phyloP scores from a whole-genome alignment of 2,329 filamentous ascomycete species.

The Calonectria crousiana region DNA sequence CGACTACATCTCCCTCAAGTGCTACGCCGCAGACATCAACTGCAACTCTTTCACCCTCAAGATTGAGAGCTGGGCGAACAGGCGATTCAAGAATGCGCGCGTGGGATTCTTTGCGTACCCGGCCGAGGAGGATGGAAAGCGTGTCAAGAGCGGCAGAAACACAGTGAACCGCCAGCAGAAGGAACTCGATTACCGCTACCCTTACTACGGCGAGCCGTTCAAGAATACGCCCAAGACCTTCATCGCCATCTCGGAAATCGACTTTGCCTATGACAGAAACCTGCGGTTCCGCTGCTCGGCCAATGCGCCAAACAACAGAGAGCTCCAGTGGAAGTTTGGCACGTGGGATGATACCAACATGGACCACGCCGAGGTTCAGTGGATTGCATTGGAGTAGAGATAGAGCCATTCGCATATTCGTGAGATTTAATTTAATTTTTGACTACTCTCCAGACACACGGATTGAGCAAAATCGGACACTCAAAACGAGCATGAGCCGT shows the following conservation, averaged over 20 bases:
- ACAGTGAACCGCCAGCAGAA: not conserved
- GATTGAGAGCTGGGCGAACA: not conserved
- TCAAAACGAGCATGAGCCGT: not conserved
- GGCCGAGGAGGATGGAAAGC: not conserved
- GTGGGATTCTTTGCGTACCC: not conserved
- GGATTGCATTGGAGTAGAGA: not conserved
- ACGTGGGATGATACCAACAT: not conserved
- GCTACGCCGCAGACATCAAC: not conserved
- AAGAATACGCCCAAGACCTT: not conserved
- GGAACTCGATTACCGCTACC: not conserved
- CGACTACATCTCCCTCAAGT: not conserved
- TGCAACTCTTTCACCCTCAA: not conserved
- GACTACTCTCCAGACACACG: fast-evolving
- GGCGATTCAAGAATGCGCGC: not conserved
- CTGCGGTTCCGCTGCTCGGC: not conserved
- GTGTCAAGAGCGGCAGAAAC: not conserved
- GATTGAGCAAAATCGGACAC: not conserved
- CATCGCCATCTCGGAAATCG: not conserved
- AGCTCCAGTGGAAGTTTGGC: not conserved
- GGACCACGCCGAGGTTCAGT: not conserved
- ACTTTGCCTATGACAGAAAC: not conserved
- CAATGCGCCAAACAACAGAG: not conserved
- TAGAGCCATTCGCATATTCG: too few species aligned
- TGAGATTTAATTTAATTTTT: not conserved
- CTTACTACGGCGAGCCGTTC: not conserved